A percentile compares a stretch with the other conserved stretches of the same genome.
phyloP scores from a whole-genome alignment of 2,329 filamentous ascomycete species.

The Trematosphaeria pertusa region DNA sequence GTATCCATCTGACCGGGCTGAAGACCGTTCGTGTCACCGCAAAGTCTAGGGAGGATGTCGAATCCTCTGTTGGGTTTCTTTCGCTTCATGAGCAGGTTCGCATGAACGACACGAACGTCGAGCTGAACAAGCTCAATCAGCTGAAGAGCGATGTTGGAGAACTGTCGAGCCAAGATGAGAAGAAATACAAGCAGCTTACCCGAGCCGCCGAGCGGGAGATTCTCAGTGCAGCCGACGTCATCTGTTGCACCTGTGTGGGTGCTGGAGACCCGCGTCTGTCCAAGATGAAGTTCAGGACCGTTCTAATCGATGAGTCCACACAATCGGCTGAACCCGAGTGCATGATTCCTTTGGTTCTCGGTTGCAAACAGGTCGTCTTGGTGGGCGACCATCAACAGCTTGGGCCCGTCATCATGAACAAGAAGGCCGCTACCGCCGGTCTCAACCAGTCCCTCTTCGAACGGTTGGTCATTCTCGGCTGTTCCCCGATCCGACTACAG shows the following conservation, averaged over 20 bases:
- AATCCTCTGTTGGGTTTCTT: constrained; percentile 95
- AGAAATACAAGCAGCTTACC: constrained; percentile 96
- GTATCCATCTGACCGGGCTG: constrained; percentile 90
- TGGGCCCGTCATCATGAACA: constrained; percentile 99
- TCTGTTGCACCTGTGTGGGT: constrained; percentile 98
- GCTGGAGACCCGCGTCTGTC: constrained; percentile 93
- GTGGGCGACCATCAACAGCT: constrained; percentile 98
- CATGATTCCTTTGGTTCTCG: constrained; percentile 96
- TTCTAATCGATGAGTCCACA: constrained; percentile 97
- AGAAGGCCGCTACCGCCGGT: constrained; percentile 97
- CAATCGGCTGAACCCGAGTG: constrained; percentile 98
- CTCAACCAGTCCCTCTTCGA: constrained; percentile 99
- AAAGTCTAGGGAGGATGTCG: constrained; percentile 97
- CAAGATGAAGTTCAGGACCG: constrained; percentile 98
- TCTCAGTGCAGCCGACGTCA: constrained; percentile 92
- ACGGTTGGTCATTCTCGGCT: constrained; percentile 88
- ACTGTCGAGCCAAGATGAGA: constrained; percentile 93
- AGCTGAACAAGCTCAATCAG: constrained; percentile 89
- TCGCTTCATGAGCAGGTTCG: constrained; percentile 96
- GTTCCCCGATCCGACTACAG: constrained; percentile 89
- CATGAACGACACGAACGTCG: constrained; percentile 95
- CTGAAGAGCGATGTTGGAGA: constrained; percentile 92
- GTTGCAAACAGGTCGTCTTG: constrained; percentile 98
- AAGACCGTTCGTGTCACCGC: constrained; percentile 98
- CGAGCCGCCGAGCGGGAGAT: constrained; percentile 95